Evolutionary conservation across 352 stramenopile species (phyloP).

Genomic region (Pythium diclinum): DNA sequence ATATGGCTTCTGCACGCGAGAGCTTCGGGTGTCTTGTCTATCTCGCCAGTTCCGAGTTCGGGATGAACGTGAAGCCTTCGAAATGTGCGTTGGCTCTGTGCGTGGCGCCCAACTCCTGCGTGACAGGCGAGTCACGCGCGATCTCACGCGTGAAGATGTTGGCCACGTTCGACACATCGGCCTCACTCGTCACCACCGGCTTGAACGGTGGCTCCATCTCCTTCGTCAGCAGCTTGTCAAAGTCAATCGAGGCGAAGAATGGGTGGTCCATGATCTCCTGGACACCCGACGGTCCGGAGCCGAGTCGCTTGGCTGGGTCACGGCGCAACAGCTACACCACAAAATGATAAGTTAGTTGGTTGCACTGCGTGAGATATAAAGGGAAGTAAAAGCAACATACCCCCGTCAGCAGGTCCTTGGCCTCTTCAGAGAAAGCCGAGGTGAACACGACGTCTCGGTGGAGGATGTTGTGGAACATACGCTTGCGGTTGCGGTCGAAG

Average conservation of each 20-base stretch:
- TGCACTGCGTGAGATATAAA: background rate
- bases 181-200: slow-evolving; percentile 78
- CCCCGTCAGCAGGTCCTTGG: slow-evolving; percentile 75
- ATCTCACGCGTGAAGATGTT: slow-evolving; percentile 86
- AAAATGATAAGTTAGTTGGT: slow-evolving; percentile 10
- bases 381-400: slow-evolving; percentile 32
- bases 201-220: slow-evolving; percentile 88
- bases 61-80: slow-evolving; percentile 93
- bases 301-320: slow-evolving; percentile 80
- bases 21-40: slow-evolving; percentile 11
- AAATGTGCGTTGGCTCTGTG: slow-evolving; percentile 87
- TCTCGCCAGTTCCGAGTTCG: slow-evolving; percentile 52
- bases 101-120: slow-evolving; percentile 76
- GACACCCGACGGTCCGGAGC: slow-evolving; percentile 73
- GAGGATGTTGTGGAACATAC: slow-evolving; percentile 94
- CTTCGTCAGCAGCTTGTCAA: slow-evolving; percentile 72
- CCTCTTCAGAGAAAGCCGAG: slow-evolving; percentile 84
- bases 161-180: slow-evolving; percentile 83
- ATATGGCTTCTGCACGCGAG: background rate
- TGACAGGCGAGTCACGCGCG: slow-evolving; percentile 86
- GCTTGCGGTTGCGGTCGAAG: slow-evolving; percentile 94
- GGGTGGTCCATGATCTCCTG: slow-evolving; percentile 89
- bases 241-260: slow-evolving; percentile 87
- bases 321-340: slow-evolving; percentile 59
- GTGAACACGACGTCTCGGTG: slow-evolving; percentile 86